Evolutionary conservation across 139 green algal species (phyloP), one percentile per base, ranked within the genome.

Genomic region (Zygnema circumcarinatum): DNA sequence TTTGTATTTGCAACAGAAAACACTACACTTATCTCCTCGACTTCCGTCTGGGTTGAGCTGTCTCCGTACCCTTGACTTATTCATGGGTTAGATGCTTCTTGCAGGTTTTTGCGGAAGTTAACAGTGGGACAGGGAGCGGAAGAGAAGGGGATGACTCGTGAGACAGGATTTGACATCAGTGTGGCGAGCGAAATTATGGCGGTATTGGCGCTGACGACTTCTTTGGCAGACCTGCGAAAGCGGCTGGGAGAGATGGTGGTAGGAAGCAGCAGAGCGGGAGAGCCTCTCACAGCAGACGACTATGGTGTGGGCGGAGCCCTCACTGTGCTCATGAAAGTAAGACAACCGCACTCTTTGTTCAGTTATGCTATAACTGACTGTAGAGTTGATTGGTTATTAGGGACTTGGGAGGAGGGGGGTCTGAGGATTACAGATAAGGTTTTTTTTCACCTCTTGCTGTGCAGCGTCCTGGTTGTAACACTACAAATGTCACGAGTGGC

Each of bases 111-210:
- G 80, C 90, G 97, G 0, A 74, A 78, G 29, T 96, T 99, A 89
- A 98, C 95, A 3, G 87, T 97, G 33, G 86, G 79, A 33, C 91
- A 90, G 83, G 93, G 90, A 0, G 74, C 83, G 1, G 85, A 93
- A 81, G 95, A 96, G 91, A 93, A 94, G 16, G 94, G 93, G 35
- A 76, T 93, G 84, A 89, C 79, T 36, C 89, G 94, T n/a, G 74
- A 85, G 76, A 97, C 94, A 2, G 96, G 94, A 29, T 99, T 98
- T 91, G 96, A 99, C 94, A 99, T 99, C 87, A 90, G 94, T 16
- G 97, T 99, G 3, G 94, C 92, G 76, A 91, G 79, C 53, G 91
- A 93, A 80, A 87, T 90, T 42, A 99, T 99, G 97, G 97, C 97
- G n/a, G 96, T 99, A 85, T 94, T 99, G 74, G 97, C 96, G 25